A percentile compares a stretch with the other conserved stretches of the same genome.
These are phyloP conservation scores for Epichloe hybrida DNA, from an alignment of 2,329 filamentous ascomycete genomes.

Conservation along the genomic window DNA sequence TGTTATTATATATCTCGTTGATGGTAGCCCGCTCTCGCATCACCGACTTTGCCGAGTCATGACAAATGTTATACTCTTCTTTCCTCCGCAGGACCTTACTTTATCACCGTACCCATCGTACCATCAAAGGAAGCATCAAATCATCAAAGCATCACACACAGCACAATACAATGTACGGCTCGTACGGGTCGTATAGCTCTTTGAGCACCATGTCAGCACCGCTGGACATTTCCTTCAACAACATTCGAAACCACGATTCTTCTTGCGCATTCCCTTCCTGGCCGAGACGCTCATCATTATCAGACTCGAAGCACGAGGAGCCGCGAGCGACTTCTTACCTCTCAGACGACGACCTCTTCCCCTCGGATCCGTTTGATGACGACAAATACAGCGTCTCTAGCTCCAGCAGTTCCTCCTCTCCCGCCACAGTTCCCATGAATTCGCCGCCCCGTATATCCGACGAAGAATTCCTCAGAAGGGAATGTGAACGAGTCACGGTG, in stretches of 20 bases:
- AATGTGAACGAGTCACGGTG: constrained; percentile 35
- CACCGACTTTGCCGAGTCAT: background rate
- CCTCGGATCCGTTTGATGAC: constrained; percentile 36
- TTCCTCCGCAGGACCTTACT: too few species aligned
- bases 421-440: constrained; percentile 11
- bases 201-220: constrained; percentile 29
- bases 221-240: constrained; percentile 32
- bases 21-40: background rate
- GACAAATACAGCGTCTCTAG: constrained; percentile 34
- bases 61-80: background rate
- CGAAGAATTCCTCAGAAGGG: constrained; percentile 34
- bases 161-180: constrained; percentile 29
- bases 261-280: constrained; percentile 45
- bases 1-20: constrained; percentile 11
- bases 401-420: constrained; percentile 27
- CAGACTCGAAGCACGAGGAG: constrained; percentile 25
- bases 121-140: background rate
- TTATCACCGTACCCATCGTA: too few species aligned
- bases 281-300: constrained; percentile 41
- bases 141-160: background rate
- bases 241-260: constrained; percentile 27
- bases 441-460: constrained; percentile 27
- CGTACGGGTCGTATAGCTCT: constrained; percentile 37
- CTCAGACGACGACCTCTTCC: constrained; percentile 51
- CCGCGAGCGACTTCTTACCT: constrained; percentile 41